Conservation (phyloP, 495 filamentous ascomycete species). For the Polyplosphaeria fusca region DNA sequence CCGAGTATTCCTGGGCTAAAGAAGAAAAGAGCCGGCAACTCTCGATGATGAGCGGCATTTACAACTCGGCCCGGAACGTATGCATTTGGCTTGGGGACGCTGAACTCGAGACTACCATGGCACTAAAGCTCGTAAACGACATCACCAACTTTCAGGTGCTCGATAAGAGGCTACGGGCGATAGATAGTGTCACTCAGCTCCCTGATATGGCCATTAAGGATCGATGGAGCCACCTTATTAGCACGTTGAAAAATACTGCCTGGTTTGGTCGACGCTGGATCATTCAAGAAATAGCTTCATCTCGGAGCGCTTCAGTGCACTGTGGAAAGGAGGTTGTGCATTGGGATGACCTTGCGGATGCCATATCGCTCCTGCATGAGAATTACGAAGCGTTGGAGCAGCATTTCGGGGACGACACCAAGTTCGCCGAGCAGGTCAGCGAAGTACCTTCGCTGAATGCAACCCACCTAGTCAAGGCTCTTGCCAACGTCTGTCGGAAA, state of each 20-base stretch:
- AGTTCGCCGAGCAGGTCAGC: background rate
- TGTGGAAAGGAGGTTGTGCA: background rate
- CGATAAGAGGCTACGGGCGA: background rate
- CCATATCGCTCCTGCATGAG: slow-evolving; percentile 1
- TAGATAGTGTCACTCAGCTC: background rate
- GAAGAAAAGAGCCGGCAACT: slow-evolving; percentile 4
- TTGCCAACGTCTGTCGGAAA: slow-evolving; percentile 31
- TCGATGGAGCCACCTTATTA: background rate
- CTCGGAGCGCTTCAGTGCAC: slow-evolving; percentile 1
- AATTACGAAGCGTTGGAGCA: background rate
- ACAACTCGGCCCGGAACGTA: slow-evolving; percentile 1
- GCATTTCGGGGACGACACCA: slow-evolving; percentile 12
- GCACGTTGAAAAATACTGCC: background rate
- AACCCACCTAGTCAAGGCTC: slow-evolving; percentile 26
- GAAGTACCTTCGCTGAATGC: slow-evolving; percentile 16
- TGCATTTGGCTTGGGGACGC: slow-evolving; percentile 9
- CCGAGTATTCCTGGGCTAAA: background rate
- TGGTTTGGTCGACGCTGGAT: slow-evolving; percentile 20
- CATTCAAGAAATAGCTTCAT: slow-evolving; percentile 10
- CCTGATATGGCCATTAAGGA: background rate
- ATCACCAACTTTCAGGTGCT: background rate
- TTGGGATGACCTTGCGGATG: slow-evolving; percentile 25
- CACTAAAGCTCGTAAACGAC: background rate
- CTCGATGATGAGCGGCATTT: background rate
- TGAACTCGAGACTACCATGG: background rate